Evolutionary conservation across 2,329 filamentous ascomycete species (phyloP).

Genomic region (Apiospora phragmitis): DNA sequence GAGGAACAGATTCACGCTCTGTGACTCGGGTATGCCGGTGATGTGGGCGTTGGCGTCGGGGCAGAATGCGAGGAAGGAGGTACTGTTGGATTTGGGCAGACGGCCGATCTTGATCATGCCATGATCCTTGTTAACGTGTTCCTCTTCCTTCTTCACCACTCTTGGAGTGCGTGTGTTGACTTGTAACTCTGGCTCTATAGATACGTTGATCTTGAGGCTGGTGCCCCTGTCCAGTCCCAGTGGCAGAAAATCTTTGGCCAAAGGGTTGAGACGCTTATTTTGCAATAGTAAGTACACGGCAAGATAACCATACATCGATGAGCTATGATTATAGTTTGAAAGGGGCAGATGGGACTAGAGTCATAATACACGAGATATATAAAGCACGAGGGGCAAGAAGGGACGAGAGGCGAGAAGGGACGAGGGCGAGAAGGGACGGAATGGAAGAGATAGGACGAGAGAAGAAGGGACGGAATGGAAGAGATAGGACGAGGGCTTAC

Average conservation of each 20-base stretch:
- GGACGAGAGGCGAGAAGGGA: neutral
- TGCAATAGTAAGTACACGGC: neutral
- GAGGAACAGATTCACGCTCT: neutral
- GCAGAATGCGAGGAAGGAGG: neutral
- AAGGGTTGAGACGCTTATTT: neutral
- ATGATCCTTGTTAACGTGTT: neutral
- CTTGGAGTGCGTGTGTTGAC: neutral
- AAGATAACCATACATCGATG: neutral
- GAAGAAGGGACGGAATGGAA: too few relatives aligned
- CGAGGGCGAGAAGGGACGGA: too few relatives aligned
- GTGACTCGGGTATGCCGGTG: neutral
- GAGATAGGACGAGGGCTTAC: too few relatives aligned
- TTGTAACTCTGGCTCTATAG: neutral
- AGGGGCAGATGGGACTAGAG: neutral
- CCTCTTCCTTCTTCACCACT: neutral
- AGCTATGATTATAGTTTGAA: neutral
- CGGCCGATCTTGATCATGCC: neutral
- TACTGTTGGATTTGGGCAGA: neutral
- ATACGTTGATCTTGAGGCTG: neutral
- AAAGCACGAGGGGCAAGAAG: neutral
- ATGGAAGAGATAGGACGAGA: too few relatives aligned
- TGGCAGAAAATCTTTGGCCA: neutral
- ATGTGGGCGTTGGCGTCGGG: neutral
- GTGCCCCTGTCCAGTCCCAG: neutral
- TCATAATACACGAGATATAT: neutral